Evolutionary conservation across 306 rosid genomes (phyloP), one percentile per base, ranked within the genome.

Genomic region (Urtica urens): DNA sequence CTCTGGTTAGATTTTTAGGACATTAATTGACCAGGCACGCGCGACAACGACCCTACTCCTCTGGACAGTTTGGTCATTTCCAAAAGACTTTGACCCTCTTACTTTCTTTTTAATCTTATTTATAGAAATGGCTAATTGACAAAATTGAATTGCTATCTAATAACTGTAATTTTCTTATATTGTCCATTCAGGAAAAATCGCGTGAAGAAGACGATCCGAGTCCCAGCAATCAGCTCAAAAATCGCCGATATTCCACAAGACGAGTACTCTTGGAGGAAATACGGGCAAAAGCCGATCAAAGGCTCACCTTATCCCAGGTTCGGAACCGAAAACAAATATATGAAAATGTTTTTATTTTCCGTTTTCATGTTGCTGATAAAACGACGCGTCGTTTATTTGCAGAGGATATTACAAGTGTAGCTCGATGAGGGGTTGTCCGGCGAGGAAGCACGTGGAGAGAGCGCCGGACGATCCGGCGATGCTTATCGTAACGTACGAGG

Each of bases 201-300:
- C 12, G 62, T 74, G 67, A 86, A 79, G 75, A 82, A 66, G 38
- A 78, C 83, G 13, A 63, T 86, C 0, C 71, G 86, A 24, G 86
- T 86, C 18, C 94, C 92, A 34, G 96, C 94, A 52, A 75, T 86
- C 0, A 86, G 96, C 64, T 45, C 96, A 2, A 86, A 79, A 53
- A 57, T 82, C 35, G 94, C 96, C 1, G 96, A 86, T 56, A 86
- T 86, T 42, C 96, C 96, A n/a, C 51, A 93, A 49, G 96, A 86
- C 66, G 96, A 86, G 65, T 77, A 51, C 14, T 86, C 96, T 0
- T 86, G 96, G 96, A 82, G 96, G 51, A 86, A 86, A 68, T 86
- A 86, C 70, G 96, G 96, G 10, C 96, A 86, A 58, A 86, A 86
- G 48, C 96, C 96, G 47, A 86, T 86, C 71, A 86, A 86, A 53